phyloP scores from a whole-genome alignment of 192 early-diverging fungal species.

The Backusella tuberculispora region DNA sequence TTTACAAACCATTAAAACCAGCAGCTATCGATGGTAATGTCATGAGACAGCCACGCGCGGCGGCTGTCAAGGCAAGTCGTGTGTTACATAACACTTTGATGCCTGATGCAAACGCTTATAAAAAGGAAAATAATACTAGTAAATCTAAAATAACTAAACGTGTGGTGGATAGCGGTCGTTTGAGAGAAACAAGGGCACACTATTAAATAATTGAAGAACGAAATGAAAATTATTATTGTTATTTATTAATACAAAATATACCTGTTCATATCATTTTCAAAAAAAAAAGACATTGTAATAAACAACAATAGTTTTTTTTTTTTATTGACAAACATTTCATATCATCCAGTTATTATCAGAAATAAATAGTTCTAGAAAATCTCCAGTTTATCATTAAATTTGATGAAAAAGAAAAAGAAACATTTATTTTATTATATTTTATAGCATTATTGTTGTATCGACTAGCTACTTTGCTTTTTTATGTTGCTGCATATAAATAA shows the following conservation, averaged over 20 bases:
- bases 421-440: too few species aligned
- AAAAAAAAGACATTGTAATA: too few species aligned
- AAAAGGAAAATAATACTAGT: conserved; percentile 41
- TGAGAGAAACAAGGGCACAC: not conserved
- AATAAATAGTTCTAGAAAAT: too few species aligned
- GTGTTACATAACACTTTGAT: conserved; percentile 52
- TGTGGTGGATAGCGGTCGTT: not conserved
- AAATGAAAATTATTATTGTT: not conserved
- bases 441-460: too few species aligned
- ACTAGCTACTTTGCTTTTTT: too few species aligned
- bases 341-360: too few species aligned
- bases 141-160: not conserved
- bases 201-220: not conserved
- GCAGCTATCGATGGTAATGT: conserved; percentile 17
- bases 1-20: conserved; percentile 14
- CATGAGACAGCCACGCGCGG: conserved; percentile 46
- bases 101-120: conserved; percentile 57
- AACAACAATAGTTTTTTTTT: too few species aligned
- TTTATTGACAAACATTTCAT: too few species aligned
- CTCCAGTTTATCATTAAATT: too few species aligned
- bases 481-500: too few species aligned
- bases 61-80: conserved; percentile 52
- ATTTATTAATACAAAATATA: not conserved
- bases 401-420: too few species aligned
- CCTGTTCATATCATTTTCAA: not conserved